A percentile compares a stretch with the other conserved stretches of the same genome.
Evolutionary conservation across 2,329 filamentous ascomycete genomes (phyloP).

Genomic region (Aspergillus novoparasiticus): DNA sequence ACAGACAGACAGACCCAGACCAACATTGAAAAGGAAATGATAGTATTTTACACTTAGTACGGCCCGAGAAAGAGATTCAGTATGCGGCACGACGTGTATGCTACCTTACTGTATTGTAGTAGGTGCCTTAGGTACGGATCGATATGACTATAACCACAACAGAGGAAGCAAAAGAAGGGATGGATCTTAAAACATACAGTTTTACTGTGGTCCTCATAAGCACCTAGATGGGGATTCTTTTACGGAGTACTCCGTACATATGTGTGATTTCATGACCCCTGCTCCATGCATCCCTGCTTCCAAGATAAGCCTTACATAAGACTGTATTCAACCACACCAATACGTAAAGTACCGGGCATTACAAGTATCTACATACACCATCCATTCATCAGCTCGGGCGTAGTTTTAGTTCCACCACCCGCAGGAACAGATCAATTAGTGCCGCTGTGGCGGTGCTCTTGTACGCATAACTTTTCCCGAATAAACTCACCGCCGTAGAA

Average conservation of each 20-base stretch:
- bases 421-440: constrained; percentile 9
- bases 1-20: constrained; percentile 2
- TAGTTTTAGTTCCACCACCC: constrained; percentile 1
- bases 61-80: neutral
- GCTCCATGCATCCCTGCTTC: neutral
- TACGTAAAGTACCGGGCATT: neutral
- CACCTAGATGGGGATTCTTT: neutral
- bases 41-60: too few species aligned
- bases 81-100: neutral
- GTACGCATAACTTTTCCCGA: neutral
- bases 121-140: neutral
- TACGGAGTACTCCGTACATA: neutral
- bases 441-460: constrained; percentile 5
- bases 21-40: neutral
- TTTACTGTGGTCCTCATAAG: neutral
- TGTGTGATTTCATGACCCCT: neutral
- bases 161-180: neutral
- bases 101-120: neutral
- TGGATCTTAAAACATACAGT: neutral
- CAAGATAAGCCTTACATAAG: neutral
- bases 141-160: neutral
- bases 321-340: neutral
- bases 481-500: neutral
- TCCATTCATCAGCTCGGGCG: neutral
- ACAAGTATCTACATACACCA: neutral